A percentile compares a stretch with the other conserved stretches of the same genome.
These are phyloP conservation scores for Imleria badia DNA, from an alignment of 768 basidiomycete genomes.

Conservation along the genomic window DNA sequence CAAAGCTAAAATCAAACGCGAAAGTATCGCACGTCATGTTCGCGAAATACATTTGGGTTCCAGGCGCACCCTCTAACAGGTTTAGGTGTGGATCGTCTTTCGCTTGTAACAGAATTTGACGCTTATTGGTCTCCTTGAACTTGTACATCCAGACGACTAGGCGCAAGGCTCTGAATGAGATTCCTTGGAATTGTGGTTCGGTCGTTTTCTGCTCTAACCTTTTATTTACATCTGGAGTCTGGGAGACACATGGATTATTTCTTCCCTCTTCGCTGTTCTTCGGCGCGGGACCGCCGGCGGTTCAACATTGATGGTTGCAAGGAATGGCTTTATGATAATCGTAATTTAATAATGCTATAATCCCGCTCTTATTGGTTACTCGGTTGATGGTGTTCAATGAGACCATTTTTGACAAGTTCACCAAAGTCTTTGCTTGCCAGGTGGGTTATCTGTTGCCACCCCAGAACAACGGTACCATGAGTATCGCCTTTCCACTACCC, in stretches of 20 bases:
- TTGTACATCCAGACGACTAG: neutral
- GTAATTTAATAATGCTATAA: neutral
- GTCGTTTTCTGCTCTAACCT: neutral
- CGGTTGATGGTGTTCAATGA: neutral
- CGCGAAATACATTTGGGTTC: slow-evolving; percentile 12
- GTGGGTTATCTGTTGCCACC: neutral
- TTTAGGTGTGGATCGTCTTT: neutral
- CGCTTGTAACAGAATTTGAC: neutral
- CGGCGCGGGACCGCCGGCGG: neutral
- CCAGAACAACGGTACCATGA: neutral
- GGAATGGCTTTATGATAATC: neutral
- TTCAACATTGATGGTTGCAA: neutral
- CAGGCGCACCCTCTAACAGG: slow-evolving; percentile 1
- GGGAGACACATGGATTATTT: neutral
- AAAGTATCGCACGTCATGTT: slow-evolving; percentile 17
- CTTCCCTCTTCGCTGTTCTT: neutral
- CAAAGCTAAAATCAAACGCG: slow-evolving; percentile 1
- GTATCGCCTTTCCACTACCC: neutral
- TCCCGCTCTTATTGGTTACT: neutral
- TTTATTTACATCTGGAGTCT: neutral
- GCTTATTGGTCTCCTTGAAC: neutral
- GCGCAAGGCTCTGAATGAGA: neutral
- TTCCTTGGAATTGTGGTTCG: neutral
- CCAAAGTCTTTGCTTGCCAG: neutral
- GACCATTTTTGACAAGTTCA: too few species aligned